phyloP scores from a whole-genome alignment of 441 rosid genomes.

The Mallotus japonicus region DNA sequence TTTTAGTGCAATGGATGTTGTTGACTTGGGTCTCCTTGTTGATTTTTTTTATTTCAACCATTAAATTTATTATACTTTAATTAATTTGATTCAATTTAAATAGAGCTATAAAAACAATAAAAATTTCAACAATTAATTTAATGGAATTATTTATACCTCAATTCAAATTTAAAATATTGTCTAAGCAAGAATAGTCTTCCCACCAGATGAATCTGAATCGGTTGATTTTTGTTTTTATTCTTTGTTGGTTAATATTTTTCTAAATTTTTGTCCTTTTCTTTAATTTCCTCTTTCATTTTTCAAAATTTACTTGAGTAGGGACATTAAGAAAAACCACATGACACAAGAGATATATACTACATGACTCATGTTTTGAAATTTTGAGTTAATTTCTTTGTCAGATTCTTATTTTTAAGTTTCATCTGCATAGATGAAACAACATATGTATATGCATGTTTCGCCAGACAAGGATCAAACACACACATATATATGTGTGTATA shows the following conservation, averaged over 20 bases:
- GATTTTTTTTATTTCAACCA: neutral
- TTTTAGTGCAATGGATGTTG: conserved; percentile 3
- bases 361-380: conserved; percentile 12
- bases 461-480: neutral
- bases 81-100: too few relatives aligned
- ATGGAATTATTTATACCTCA: too few relatives aligned
- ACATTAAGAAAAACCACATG: neutral
- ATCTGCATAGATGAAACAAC: conserved; percentile 12
- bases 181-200: too few relatives aligned
- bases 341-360: neutral
- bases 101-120: too few relatives aligned
- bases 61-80: too few relatives aligned
- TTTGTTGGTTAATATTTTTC: conserved; percentile 10
- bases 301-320: conserved; percentile 23
- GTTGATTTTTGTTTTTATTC: neutral
- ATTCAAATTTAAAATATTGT: too few relatives aligned
- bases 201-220: too few relatives aligned
- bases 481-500: too few relatives aligned
- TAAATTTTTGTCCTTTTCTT: conserved; percentile 22
- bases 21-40: neutral
- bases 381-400: conserved; percentile 17
- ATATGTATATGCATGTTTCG: neutral
- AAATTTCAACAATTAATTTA: too few relatives aligned
- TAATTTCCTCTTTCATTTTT: neutral
- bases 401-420: conserved; percentile 3